Evolutionary conservation across 2,329 filamentous ascomycete species (phyloP).

Genomic region (Aspergillus transmontanensis): DNA sequence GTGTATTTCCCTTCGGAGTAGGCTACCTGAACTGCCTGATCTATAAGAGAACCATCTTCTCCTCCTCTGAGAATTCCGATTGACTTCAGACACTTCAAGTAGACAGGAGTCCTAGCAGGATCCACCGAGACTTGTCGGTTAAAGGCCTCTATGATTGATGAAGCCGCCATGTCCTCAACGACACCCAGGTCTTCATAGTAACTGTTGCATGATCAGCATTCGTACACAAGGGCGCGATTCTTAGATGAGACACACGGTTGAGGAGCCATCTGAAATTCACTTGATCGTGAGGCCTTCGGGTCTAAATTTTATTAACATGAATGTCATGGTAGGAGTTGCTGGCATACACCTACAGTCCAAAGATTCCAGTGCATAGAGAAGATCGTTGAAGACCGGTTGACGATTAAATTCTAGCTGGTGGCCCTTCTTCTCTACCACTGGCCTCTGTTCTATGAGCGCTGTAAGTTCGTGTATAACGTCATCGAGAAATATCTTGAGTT

Average conservation of each 20-base stretch:
- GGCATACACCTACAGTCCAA: slow-evolving; percentile 33
- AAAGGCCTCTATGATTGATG: slow-evolving; percentile 64
- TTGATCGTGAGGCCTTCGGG: slow-evolving; percentile 27
- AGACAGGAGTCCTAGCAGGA: slow-evolving; percentile 57
- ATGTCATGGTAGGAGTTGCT: too few relatives aligned
- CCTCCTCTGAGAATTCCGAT: slow-evolving; percentile 56
- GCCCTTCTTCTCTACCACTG: slow-evolving; percentile 41
- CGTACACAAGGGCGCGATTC: background rate
- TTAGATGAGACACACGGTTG: slow-evolving; percentile 35
- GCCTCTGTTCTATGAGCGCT: slow-evolving; percentile 52
- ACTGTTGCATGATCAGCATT: slow-evolving; percentile 29
- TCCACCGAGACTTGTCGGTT: slow-evolving; percentile 62
- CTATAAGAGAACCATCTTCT: slow-evolving; percentile 56
- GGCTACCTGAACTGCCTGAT: slow-evolving; percentile 59
- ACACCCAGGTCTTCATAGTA: slow-evolving; percentile 66
- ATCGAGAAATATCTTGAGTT: slow-evolving; percentile 55
- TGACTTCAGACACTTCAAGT: slow-evolving; percentile 66
- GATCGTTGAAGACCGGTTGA: slow-evolving; percentile 39
- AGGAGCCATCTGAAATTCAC: slow-evolving; percentile 34
- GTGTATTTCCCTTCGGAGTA: slow-evolving; percentile 62
- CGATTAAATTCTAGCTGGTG: slow-evolving; percentile 35
- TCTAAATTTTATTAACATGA: slow-evolving; percentile 29
- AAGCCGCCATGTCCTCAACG: slow-evolving; percentile 63
- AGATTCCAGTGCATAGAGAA: slow-evolving; percentile 41
- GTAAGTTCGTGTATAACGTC: slow-evolving; percentile 62